phyloP scores from a whole-genome alignment of 805 yeast species.

The Lachancea sp. region DNA sequence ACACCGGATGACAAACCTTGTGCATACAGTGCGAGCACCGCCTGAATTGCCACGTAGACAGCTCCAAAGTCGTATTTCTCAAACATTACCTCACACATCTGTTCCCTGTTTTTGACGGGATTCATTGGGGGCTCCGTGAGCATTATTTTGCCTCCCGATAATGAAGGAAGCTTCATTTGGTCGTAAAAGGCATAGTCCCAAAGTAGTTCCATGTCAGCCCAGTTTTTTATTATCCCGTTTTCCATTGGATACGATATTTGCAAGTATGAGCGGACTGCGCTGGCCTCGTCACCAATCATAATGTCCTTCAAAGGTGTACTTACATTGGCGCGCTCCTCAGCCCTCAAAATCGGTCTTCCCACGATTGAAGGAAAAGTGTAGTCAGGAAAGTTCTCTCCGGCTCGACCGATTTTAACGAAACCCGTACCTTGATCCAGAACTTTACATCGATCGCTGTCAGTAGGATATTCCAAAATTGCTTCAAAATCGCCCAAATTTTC shows the following conservation, averaged over 20 bases:
- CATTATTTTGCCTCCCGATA: constrained; percentile 72
- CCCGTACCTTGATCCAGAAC: constrained; percentile 99
- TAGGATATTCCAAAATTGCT: not conserved
- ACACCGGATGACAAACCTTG: constrained; percentile 96
- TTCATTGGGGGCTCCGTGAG: constrained; percentile 98
- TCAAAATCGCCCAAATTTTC: not conserved
- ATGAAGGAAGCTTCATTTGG: constrained; percentile 71
- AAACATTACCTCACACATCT: constrained; percentile 92
- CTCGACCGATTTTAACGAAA: constrained; percentile 93
- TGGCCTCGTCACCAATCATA: constrained; percentile 97
- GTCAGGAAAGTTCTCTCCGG: constrained; percentile 96
- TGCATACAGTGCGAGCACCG: constrained; percentile 95
- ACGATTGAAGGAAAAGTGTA: constrained; percentile 95
- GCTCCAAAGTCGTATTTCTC: constrained; percentile 89
- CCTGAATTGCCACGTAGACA: constrained; percentile 93
- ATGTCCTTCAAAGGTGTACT: constrained; percentile 77
- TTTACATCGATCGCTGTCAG: constrained; percentile 1
- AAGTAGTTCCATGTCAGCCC: constrained; percentile 98
- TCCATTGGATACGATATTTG: constrained; percentile 98
- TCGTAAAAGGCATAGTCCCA: constrained; percentile 98
- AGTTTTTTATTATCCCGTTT: constrained; percentile 91
- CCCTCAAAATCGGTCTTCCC: constrained; percentile 93
- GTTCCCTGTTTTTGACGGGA: constrained; percentile 83
- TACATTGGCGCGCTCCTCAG: constrained; percentile 76
- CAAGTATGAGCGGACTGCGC: constrained; percentile 78